Evolutionary conservation across 768 basidiomycete genomes (phyloP).

Genomic region (Psilocybe cyanescens): DNA sequence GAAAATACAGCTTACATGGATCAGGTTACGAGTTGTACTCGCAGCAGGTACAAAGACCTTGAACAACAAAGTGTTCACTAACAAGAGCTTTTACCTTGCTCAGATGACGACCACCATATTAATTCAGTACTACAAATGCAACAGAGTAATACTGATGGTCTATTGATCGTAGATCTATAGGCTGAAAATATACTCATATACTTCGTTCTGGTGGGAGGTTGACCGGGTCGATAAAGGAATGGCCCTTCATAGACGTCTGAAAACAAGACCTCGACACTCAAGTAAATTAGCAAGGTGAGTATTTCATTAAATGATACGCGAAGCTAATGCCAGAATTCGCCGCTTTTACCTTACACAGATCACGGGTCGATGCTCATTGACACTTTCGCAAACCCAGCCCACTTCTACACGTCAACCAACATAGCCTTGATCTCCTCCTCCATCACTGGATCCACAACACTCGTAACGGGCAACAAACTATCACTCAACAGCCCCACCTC

Average conservation of each 20-base stretch:
- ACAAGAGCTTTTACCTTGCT: too few relatives aligned
- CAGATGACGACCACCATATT: too few relatives aligned
- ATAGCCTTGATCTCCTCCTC: slow-evolving; percentile 67
- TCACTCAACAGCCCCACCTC: slow-evolving; percentile 67
- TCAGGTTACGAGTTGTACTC: too few relatives aligned
- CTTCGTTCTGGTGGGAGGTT: slow-evolving; percentile 30
- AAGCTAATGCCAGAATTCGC: slow-evolving; percentile 51
- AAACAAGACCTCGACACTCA: slow-evolving; percentile 40
- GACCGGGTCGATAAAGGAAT: slow-evolving; percentile 48
- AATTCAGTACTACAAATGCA: too few relatives aligned
- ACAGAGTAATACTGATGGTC: too few relatives aligned
- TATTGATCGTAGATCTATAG: too few relatives aligned
- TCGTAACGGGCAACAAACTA: slow-evolving; percentile 68
- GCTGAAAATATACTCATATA: too few relatives aligned
- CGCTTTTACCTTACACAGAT: slow-evolving; percentile 31
- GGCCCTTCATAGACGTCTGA: slow-evolving; percentile 46
- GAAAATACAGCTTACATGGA: too few relatives aligned
- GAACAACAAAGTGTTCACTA: too few relatives aligned
- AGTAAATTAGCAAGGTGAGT: slow-evolving; percentile 52
- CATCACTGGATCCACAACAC: slow-evolving; percentile 51
- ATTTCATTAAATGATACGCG: slow-evolving; percentile 53
- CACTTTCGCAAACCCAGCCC: slow-evolving; percentile 58
- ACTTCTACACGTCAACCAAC: slow-evolving; percentile 65
- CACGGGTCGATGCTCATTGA: slow-evolving; percentile 70
- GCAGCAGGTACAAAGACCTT: too few relatives aligned